Percentiles rank a stretch among this genome's conserved stretches.
phyloP scores from a whole-genome alignment of 805 yeast species.

The Cyberlindnera japonica region DNA sequence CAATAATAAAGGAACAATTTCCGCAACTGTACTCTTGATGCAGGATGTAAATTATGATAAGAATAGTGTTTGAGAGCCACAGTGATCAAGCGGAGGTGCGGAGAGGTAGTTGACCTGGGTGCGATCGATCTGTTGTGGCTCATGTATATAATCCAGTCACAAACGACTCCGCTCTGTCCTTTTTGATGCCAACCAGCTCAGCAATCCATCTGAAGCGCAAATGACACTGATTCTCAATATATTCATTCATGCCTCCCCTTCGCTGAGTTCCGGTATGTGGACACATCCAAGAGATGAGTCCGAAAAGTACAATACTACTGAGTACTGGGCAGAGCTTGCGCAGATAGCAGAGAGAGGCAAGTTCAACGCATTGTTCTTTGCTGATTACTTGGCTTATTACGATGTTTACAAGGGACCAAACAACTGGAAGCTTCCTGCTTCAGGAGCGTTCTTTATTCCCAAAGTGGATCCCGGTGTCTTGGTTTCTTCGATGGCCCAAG shows the following conservation, averaged over 20 bases:
- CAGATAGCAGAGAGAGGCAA: conserved; percentile 36
- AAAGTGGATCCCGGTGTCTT: conserved; percentile 34
- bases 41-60: no score
- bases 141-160: no score
- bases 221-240: conserved; percentile 35
- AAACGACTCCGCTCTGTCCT: background rate
- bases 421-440: conserved; percentile 33
- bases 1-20: no score
- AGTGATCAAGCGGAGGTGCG: no score
- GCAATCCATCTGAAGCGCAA: background rate
- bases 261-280: conserved; percentile 34
- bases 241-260: conserved; percentile 33
- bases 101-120: no score
- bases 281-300: conserved; percentile 20
- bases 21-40: no score
- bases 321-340: conserved; percentile 38
- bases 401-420: conserved; percentile 40
- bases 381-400: conserved; percentile 39
- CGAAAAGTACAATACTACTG: conserved; percentile 17
- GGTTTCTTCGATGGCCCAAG: conserved; percentile 37
- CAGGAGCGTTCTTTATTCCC: conserved; percentile 29
- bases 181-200: background rate
- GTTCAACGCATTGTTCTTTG: conserved; percentile 36
- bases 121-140: no score
- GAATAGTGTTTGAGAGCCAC: no score